Conservation (phyloP, 805 yeast species). For the Metschnikowia kunwiensis region DNA sequence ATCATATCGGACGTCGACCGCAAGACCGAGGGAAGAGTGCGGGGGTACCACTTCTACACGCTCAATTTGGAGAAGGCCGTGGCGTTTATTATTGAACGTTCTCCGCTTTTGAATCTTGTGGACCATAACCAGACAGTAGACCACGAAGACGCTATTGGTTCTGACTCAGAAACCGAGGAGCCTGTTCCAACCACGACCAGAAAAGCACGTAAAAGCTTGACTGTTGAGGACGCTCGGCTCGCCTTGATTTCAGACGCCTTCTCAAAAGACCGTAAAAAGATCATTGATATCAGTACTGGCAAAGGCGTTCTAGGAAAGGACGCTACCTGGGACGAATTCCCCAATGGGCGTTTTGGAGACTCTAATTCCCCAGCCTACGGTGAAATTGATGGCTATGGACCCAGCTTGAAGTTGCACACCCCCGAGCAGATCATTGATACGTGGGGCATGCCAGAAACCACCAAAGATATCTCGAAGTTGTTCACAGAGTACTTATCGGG, state of each 20-base stretch:
- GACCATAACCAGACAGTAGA: conserved; percentile 26
- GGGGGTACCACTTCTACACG: conserved; percentile 90
- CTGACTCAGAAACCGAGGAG: conserved; percentile 35
- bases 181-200: conserved; percentile 16
- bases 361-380: conserved; percentile 96
- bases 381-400: conserved; percentile 97
- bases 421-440: conserved; percentile 61
- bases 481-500: conserved; percentile 73
- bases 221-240: conserved; percentile 31
- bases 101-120: conserved; percentile 47
- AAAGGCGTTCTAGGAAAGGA: conserved; percentile 81
- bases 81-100: conserved; percentile 73
- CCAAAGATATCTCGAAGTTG: conserved; percentile 58
- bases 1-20: conserved; percentile 57
- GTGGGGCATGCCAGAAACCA: conserved; percentile 76
- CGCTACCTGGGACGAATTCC: conserved; percentile 97
- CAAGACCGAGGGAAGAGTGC: conserved; percentile 55
- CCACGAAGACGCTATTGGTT: conserved; percentile 35
- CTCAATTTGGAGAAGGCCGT: conserved; percentile 89
- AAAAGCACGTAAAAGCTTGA: conserved; percentile 27
- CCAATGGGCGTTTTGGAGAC: conserved; percentile 94
- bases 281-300: conserved; percentile 78
- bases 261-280: conserved; percentile 45
- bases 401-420: conserved; percentile 70
- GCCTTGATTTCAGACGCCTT: conserved; percentile 26